Percentiles rank a stretch among this genome's conserved stretches.
Evolutionary conservation across 306 rosid genomes (phyloP).

Genomic region (Begonia peltatifolia): DNA sequence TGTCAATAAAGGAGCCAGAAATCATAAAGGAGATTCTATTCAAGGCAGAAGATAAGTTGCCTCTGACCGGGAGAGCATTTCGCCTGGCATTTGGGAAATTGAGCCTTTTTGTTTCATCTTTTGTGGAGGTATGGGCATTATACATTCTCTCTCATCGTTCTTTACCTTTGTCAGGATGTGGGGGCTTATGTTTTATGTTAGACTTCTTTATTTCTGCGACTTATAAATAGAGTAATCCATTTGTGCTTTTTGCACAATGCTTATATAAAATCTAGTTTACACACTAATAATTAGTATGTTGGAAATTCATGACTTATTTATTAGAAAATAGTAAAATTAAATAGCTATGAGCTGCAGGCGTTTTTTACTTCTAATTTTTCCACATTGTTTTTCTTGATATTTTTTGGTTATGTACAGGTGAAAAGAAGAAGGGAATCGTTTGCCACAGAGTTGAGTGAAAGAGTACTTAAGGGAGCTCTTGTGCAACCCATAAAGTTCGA

Average conservation of each 20-base stretch:
- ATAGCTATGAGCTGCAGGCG: too few species aligned
- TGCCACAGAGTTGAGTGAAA: conserved; percentile 34
- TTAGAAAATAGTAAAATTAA: too few species aligned
- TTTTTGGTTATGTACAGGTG: conserved; percentile 23
- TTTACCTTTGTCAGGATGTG: not conserved
- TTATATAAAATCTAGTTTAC: too few species aligned
- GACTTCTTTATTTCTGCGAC: too few species aligned
- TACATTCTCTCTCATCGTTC: not conserved
- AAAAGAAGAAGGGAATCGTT: conserved; percentile 41
- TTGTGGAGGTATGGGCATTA: conserved; percentile 31
- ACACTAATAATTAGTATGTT: too few species aligned
- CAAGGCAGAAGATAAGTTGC: conserved; percentile 64
- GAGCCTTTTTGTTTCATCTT: conserved; percentile 65
- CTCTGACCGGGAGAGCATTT: conserved; percentile 48
- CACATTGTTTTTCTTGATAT: too few species aligned
- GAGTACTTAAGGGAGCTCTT: conserved; percentile 27
- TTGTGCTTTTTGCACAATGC: too few species aligned
- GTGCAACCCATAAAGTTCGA: conserved; percentile 26
- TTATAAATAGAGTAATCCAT: too few species aligned
- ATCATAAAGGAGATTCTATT: conserved; percentile 55
- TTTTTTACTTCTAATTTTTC: too few species aligned
- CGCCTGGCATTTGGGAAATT: conserved; percentile 61
- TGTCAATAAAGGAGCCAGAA: conserved; percentile 55
- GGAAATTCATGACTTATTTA: too few species aligned
- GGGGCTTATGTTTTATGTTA: not conserved